These are phyloP conservation scores for Perilla frutescens DNA, from an alignment of 257 asterid genomes.

Conservation along the genomic window DNA sequence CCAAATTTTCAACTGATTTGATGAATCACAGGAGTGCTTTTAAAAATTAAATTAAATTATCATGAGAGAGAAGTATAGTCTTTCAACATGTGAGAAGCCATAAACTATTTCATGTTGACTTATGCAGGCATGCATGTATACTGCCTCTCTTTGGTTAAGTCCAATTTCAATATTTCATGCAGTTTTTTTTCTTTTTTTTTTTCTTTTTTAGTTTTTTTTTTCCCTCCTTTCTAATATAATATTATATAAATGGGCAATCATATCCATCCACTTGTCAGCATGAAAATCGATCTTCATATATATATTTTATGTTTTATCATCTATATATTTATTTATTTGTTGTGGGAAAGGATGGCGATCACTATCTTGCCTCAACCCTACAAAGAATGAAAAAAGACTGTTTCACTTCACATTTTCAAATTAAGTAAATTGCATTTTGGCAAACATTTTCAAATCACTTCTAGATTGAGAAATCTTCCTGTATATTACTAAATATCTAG, in stretches of 20 bases:
- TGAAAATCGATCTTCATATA: background rate
- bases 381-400: no score
- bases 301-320: background rate
- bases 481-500: no score
- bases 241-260: background rate
- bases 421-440: no score
- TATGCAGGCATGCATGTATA: slow-evolving; percentile 33
- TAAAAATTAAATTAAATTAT: no score
- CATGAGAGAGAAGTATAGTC: background rate
- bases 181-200: background rate
- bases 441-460: no score
- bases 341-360: background rate
- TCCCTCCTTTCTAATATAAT: background rate
- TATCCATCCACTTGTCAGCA: slow-evolving; percentile 13
- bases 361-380: no score
- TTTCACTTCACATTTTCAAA: no score
- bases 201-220: no score
- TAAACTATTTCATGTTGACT: slow-evolving; percentile 30
- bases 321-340: background rate
- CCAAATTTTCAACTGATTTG: background rate
- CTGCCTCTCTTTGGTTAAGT: slow-evolving; percentile 16
- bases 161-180: background rate
- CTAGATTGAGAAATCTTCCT: no score
- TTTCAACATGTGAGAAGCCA: slow-evolving; percentile 9
- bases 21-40: background rate